Percentiles rank a stretch among this genome's conserved stretches.
phyloP scores from a whole-genome alignment of 2,329 filamentous ascomycete species.

The Scolecobasidium constrictum region DNA sequence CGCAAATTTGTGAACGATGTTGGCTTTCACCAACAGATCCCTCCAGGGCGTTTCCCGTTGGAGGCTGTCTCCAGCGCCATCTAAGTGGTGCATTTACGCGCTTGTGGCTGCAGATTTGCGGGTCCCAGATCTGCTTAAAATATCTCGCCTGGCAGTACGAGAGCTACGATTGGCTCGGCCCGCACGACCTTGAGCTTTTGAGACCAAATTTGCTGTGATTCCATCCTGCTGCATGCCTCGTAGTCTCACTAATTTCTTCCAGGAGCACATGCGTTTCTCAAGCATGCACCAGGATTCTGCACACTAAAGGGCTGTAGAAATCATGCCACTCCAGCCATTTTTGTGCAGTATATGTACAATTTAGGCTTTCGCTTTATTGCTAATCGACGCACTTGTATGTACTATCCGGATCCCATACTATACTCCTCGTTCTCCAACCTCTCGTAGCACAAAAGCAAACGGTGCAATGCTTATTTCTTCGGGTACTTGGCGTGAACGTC shows the following conservation, averaged over 20 bases:
- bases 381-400: not conserved
- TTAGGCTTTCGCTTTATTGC: not conserved
- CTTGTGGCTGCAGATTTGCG: not conserved
- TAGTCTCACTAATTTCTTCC: not conserved
- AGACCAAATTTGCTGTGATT: not conserved
- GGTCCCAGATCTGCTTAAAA: not conserved
- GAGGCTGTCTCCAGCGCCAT: not conserved
- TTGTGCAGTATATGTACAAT: not conserved
- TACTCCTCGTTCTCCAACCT: no score
- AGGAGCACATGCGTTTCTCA: no score
- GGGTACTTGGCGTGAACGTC: conserved; percentile 55
- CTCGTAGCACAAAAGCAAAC: no score
- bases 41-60: not conserved
- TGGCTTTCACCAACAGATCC: not conserved
- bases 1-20: not conserved
- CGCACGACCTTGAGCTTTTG: no score
- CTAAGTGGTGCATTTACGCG: not conserved
- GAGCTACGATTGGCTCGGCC: not conserved
- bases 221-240: not conserved
- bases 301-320: no score
- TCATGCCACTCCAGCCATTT: no score
- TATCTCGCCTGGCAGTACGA: not conserved
- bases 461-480: no score
- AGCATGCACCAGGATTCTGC: no score
- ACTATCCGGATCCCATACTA: not conserved